Evolutionary conservation across 495 filamentous ascomycete genomes (phyloP).

Genomic region (Penicillium alfredii): DNA sequence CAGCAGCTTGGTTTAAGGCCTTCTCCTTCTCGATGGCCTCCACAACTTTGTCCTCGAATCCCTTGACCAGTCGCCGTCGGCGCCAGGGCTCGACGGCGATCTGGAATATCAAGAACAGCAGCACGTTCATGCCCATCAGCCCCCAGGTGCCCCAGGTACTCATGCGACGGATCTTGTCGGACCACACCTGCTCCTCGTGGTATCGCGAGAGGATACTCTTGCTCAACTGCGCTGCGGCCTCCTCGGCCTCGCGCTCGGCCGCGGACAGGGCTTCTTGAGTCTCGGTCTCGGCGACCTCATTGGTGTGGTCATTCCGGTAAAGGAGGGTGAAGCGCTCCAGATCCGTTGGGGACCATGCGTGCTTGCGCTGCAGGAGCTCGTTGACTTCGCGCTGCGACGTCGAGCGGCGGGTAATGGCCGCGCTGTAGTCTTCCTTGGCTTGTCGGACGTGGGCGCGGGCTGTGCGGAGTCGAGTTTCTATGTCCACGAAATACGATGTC

Average conservation of each 20-base stretch:
- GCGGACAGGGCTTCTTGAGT: constrained; percentile 64
- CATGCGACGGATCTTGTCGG: constrained; percentile 92
- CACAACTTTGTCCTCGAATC: constrained; percentile 72
- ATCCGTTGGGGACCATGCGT: constrained; percentile 80
- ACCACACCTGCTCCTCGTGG: constrained; percentile 99
- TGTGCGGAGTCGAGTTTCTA: constrained; percentile 57
- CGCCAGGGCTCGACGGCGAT: constrained; percentile 95
- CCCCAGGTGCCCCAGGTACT: constrained; percentile 98
- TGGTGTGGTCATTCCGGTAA: constrained; percentile 86
- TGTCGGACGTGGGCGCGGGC: constrained; percentile 60
- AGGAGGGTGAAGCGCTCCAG: constrained; percentile 91
- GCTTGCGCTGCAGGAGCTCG: constrained; percentile 84
- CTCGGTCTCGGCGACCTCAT: constrained; percentile 79
- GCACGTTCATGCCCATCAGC: constrained; percentile 90
- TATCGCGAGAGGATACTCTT: constrained; percentile 80
- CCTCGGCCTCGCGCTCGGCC: constrained; percentile 72
- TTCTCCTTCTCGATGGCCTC: constrained; percentile 75
- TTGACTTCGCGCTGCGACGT: constrained; percentile 94
- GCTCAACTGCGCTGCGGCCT: constrained; percentile 65
- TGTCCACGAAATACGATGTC: background rate
- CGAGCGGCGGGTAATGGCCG: constrained; percentile 70
- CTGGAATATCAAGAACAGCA: constrained; percentile 83
- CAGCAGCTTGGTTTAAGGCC: constrained; percentile 19
- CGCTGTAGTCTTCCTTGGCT: constrained; percentile 69
- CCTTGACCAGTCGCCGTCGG: constrained; percentile 67